These are phyloP conservation scores for Fusarium tanahbumbuense DNA, from an alignment of 2,329 filamentous ascomycete species.

Conservation along the genomic window DNA sequence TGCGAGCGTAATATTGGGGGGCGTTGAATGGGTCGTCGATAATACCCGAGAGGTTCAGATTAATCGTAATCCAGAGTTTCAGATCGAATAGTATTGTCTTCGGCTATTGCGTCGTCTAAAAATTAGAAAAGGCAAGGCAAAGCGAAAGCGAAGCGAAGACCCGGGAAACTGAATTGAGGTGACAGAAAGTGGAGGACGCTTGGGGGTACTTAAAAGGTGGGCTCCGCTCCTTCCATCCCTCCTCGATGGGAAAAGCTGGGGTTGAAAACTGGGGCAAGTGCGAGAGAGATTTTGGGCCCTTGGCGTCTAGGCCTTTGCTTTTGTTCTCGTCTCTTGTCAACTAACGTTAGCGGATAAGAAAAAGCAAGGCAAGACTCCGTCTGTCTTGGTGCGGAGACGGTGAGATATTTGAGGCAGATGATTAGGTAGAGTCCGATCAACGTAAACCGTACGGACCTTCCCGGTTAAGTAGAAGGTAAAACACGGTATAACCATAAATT, in stretches of 20 bases:
- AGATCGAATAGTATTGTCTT: not conserved
- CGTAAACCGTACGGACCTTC: slow-evolving; percentile 11
- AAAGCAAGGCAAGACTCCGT: not conserved
- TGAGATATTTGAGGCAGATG: slow-evolving; percentile 3
- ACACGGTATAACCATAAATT: not conserved
- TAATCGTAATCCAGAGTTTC: not conserved
- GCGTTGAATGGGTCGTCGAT: not conserved
- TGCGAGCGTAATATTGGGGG: not conserved
- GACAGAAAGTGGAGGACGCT: slow-evolving; percentile 34
- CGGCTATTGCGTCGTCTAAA: slow-evolving; percentile 22
- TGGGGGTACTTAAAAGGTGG: slow-evolving; percentile 24
- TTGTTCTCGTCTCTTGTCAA: not conserved
- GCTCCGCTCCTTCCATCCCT: not conserved
- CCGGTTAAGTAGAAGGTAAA: not conserved
- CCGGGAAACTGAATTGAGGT: slow-evolving; percentile 17
- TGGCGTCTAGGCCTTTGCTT: slow-evolving; percentile 21
- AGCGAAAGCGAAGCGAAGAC: slow-evolving; percentile 1
- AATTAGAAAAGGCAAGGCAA: slow-evolving; percentile 15
- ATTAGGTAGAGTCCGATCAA: not conserved
- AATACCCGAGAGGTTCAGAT: not conserved
- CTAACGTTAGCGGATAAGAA: not conserved
- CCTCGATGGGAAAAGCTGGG: slow-evolving; percentile 31
- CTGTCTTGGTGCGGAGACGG: not conserved
- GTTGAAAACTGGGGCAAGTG: slow-evolving; percentile 37
- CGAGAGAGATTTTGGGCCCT: slow-evolving; percentile 1